Conservation (phyloP, 345 rosid species). For the Aquilaria malaccensis region DNA sequence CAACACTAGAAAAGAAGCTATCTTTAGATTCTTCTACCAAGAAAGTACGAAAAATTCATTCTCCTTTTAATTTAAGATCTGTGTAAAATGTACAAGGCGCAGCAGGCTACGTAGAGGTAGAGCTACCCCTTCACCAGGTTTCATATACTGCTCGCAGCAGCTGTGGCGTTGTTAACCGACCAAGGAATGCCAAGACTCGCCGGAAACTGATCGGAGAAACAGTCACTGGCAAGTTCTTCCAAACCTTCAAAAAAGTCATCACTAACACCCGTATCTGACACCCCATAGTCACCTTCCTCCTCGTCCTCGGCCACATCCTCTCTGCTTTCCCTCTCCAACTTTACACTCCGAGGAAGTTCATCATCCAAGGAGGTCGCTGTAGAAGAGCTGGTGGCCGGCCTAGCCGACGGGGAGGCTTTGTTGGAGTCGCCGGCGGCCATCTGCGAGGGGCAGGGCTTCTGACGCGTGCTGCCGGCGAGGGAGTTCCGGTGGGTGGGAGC, state of each 20-base stretch:
- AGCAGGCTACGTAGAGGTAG: conserved; percentile 2
- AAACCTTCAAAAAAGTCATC: conserved; percentile 85
- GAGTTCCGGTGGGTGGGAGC: conserved; percentile 95
- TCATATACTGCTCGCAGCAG: conserved; percentile 45
- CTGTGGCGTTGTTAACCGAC: conserved; percentile 30
- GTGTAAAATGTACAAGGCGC: conserved; percentile 5
- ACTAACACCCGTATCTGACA: conserved; percentile 52
- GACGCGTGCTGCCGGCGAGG: conserved; percentile 90
- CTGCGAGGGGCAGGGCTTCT: conserved; percentile 37
- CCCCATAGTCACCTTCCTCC: conserved; percentile 51
- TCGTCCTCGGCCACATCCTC: conserved; percentile 53
- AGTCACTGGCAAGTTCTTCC: conserved; percentile 49
- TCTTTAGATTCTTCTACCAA: conserved; percentile 17
- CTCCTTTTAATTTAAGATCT: conserved; percentile 16
- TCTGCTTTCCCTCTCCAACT: conserved; percentile 40
- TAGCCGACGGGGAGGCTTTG: conserved; percentile 16
- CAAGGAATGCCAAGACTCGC: conserved; percentile 53
- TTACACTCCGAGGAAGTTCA: conserved; percentile 23
- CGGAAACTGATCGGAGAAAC: conserved; percentile 44
- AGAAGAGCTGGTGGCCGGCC: conserved; percentile 20
- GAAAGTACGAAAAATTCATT: conserved; percentile 2
- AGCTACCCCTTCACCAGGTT: conserved; percentile 12
- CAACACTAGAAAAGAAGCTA: conserved; percentile 10
- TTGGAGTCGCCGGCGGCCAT: conserved; percentile 17
- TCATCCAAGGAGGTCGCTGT: conserved; percentile 59